These are phyloP conservation scores for Candolleomyces aberdarensis DNA, from an alignment of 768 basidiomycete genomes.

Conservation along the genomic window DNA sequence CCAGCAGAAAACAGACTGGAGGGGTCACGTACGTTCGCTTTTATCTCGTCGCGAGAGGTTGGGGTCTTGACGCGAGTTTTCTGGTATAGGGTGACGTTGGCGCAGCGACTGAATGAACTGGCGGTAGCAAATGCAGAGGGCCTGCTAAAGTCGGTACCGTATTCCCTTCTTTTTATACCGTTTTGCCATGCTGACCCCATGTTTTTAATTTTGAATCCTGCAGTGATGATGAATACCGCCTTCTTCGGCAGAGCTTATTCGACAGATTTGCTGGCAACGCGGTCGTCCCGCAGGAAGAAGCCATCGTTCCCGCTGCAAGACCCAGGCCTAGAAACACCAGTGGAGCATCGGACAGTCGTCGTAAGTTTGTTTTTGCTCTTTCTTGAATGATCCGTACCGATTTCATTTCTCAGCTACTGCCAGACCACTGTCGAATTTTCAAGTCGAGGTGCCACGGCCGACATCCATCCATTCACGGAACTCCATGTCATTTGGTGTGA, in stretches of 20 bases:
- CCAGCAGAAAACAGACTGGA: constrained; percentile 6
- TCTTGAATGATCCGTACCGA: neutral
- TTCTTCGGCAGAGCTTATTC: constrained; percentile 81
- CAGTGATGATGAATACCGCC: constrained; percentile 84
- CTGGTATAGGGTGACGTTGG: constrained; percentile 59
- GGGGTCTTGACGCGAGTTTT: too few relatives aligned
- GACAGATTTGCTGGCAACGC: constrained; percentile 67
- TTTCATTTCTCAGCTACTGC: constrained; percentile 22
- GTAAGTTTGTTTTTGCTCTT: constrained; percentile 24
- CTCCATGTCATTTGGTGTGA: constrained; percentile 50
- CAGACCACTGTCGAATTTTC: constrained; percentile 39
- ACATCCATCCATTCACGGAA: constrained; percentile 51
- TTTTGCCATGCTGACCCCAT: constrained; percentile 2
- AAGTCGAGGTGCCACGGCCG: constrained; percentile 41
- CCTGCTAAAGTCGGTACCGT: constrained; percentile 57
- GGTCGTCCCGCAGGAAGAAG: constrained; percentile 55
- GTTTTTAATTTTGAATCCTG: neutral
- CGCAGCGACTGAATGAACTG: constrained; percentile 78
- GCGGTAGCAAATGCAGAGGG: constrained; percentile 80
- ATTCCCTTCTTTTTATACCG: neutral
- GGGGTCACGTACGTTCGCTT: constrained; percentile 46
- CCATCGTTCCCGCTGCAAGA: constrained; percentile 55
- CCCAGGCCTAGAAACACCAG: constrained; percentile 25
- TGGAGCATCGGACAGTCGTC: constrained; percentile 22
- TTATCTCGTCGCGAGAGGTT: neutral